Percentiles rank a stretch among this genome's conserved stretches.
These are phyloP conservation scores for Peronospora farinosa DNA, from an alignment of 352 stramenopile species.

Conservation along the genomic window DNA sequence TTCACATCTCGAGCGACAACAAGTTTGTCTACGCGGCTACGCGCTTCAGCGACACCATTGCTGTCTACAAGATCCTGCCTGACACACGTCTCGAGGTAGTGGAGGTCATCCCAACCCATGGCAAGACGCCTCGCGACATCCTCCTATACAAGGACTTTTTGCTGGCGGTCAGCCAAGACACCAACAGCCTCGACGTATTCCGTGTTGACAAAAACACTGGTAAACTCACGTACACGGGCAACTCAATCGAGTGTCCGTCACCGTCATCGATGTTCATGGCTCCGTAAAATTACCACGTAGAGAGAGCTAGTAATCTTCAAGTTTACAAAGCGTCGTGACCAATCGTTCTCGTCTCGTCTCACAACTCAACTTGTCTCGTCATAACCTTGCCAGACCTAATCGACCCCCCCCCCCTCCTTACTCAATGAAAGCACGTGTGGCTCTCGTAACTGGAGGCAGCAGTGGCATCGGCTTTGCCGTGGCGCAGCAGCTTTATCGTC, in stretches of 20 bases:
- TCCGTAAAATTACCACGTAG: conserved; percentile 9
- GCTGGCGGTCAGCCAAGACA: conserved; percentile 60
- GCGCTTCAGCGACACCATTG: conserved; percentile 59
- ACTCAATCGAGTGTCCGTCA: conserved; percentile 41
- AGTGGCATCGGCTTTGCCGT: conserved; percentile 75
- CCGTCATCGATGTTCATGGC: conserved; percentile 46
- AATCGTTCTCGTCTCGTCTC: background rate
- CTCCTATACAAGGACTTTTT: conserved; percentile 47
- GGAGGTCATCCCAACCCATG: conserved; percentile 39
- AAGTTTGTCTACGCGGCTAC: conserved; percentile 64
- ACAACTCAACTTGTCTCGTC: no score
- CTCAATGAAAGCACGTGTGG: conserved; percentile 19
- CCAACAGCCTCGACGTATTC: conserved; percentile 57
- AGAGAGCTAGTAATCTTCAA: background rate
- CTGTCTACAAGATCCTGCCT: conserved; percentile 46
- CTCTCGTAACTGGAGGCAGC: conserved; percentile 75
- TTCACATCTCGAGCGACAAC: conserved; percentile 45
- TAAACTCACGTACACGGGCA: conserved; percentile 40
- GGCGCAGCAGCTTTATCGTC: conserved; percentile 49
- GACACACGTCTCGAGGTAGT: conserved; percentile 42
- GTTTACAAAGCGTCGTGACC: background rate
- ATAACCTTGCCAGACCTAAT: conserved; percentile 6
- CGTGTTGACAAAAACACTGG: conserved; percentile 36
- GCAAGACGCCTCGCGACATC: conserved; percentile 51
- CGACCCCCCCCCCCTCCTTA: background rate